Percentiles rank a stretch among this genome's conserved stretches.
Conservation (phyloP, 148 eudicot genomes). For the Mesembryanthemum crystallinum region DNA sequence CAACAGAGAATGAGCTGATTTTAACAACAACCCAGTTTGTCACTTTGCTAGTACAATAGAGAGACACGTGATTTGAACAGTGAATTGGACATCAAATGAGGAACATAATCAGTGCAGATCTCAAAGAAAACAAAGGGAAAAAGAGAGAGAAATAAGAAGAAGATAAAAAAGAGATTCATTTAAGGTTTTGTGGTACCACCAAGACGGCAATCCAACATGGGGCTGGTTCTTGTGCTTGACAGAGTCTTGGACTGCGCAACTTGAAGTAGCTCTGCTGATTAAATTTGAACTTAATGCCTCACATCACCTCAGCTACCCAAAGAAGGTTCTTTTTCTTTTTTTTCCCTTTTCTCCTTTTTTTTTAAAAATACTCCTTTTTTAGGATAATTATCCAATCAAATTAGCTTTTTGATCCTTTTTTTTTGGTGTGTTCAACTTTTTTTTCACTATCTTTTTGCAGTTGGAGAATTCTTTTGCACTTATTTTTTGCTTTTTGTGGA, state of each 20-base stretch:
- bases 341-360: neutral
- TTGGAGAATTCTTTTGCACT: no score
- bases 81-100: conserved; percentile 16
- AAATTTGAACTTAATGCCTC: neutral
- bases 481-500: no score
- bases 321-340: no score
- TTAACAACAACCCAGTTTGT: conserved; percentile 2
- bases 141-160: neutral
- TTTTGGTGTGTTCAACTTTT: neutral
- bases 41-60: neutral
- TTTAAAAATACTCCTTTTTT: neutral
- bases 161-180: neutral
- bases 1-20: conserved; percentile 12
- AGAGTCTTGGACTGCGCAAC: conserved; percentile 15
- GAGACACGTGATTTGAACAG: conserved; percentile 35
- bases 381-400: neutral
- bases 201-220: conserved; percentile 24
- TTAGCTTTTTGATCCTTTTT: neutral
- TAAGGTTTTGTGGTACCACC: conserved; percentile 14
- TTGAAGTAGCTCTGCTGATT: neutral
- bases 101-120: conserved; percentile 22
- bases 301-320: neutral
- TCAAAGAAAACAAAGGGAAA: conserved; percentile 11
- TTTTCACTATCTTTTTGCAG: no score
- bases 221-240: conserved; percentile 18